These are phyloP conservation scores for Lotus japonicus DNA, from an alignment of 306 rosid species.

Conservation along the genomic window DNA sequence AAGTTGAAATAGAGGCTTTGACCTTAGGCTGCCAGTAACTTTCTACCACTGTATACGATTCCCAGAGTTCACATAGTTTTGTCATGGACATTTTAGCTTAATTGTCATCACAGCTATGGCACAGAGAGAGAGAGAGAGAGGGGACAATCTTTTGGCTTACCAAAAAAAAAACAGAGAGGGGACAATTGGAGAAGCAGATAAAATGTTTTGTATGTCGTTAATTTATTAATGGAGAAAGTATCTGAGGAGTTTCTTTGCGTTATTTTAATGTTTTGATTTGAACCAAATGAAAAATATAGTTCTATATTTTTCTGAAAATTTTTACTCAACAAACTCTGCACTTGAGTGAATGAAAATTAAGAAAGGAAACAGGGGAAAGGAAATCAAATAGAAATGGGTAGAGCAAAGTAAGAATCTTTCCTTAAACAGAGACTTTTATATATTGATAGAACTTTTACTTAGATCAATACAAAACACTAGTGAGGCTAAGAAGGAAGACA, in stretches of 20 bases:
- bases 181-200: too few relatives aligned
- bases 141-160: too few relatives aligned
- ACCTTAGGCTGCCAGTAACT: not conserved
- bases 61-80: constrained; percentile 24
- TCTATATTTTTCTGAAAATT: not conserved
- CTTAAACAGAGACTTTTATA: constrained; percentile 10
- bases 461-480: not conserved
- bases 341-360: not conserved
- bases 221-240: too few relatives aligned
- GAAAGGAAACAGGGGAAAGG: not conserved
- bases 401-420: not conserved
- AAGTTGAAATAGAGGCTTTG: constrained; percentile 12
- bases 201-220: too few relatives aligned
- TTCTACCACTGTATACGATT: constrained; percentile 16
- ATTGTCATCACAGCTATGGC: constrained; percentile 8
- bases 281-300: too few relatives aligned
- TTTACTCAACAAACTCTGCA: too few relatives aligned
- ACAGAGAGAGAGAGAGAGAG: too few relatives aligned
- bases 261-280: too few relatives aligned
- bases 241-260: not conserved
- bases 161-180: not conserved
- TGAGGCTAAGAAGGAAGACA: constrained; percentile 2
- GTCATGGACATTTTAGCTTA: constrained; percentile 29
- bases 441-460: not conserved
- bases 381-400: not conserved